Conservation (phyloP, 331 rosid species). For the Arachis monticola region DNA sequence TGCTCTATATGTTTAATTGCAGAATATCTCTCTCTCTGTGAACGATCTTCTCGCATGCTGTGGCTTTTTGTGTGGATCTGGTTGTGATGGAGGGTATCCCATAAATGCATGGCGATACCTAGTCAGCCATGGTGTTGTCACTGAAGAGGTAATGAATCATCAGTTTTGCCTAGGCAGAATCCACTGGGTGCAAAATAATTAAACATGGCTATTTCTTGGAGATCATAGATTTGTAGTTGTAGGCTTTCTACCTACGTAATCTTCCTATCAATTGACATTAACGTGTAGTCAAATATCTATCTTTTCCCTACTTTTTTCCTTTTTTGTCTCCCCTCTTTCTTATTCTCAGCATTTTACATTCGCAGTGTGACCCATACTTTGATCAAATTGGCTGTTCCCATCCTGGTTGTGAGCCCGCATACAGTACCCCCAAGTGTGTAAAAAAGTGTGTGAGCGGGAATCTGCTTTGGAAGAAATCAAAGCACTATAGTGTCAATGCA, state of each 20-base stretch:
- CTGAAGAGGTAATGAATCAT: slow-evolving; percentile 73
- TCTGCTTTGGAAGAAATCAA: slow-evolving; percentile 74
- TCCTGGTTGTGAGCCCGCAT: slow-evolving; percentile 96
- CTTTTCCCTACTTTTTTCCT: slow-evolving; percentile 1
- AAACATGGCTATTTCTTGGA: slow-evolving; percentile 12
- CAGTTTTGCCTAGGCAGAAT: slow-evolving; percentile 19
- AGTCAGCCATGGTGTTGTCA: slow-evolving; percentile 83
- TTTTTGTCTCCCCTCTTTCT: slow-evolving; percentile 2
- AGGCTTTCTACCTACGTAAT: background rate
- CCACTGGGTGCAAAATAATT: slow-evolving; percentile 8
- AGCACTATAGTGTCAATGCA: slow-evolving; percentile 75
- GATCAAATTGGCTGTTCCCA: slow-evolving; percentile 90
- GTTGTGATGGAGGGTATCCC: slow-evolving; percentile 90
- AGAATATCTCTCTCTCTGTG: slow-evolving; percentile 84
- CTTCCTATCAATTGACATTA: slow-evolving; percentile 28
- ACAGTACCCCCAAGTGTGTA: slow-evolving; percentile 76
- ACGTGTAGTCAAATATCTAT: slow-evolving; percentile 20
- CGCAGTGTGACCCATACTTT: slow-evolving; percentile 95
- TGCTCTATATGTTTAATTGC: slow-evolving; percentile 43
- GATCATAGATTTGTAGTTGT: background rate
- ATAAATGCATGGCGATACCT: slow-evolving; percentile 79
- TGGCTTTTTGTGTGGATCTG: slow-evolving; percentile 87
- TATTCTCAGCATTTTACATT: background rate
- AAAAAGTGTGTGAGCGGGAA: slow-evolving; percentile 69
- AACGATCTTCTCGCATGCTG: slow-evolving; percentile 94